Evolutionary conservation across 352 stramenopile genomes (phyloP).

Genomic region (Globisporangium perplexum): DNA sequence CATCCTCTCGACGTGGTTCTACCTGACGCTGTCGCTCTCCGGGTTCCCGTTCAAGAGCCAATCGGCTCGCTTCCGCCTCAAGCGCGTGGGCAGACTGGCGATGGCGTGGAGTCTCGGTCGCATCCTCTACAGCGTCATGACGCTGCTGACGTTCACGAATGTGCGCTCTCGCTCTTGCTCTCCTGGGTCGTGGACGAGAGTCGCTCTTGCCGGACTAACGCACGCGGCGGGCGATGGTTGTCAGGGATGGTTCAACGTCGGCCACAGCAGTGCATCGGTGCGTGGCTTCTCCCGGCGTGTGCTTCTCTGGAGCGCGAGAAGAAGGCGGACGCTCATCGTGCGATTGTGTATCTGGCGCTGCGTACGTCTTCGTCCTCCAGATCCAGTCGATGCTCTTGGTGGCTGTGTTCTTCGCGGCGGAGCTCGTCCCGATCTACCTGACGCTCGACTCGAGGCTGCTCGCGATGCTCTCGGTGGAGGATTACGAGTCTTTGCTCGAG

Average conservation of each 20-base stretch:
- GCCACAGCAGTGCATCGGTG: constrained; percentile 64
- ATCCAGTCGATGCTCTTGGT: constrained; percentile 81
- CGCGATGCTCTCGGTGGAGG: constrained; percentile 75
- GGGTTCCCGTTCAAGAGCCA: constrained; percentile 83
- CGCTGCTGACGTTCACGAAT: constrained; percentile 82
- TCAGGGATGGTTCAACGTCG: constrained; percentile 82
- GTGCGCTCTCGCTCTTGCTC: constrained; percentile 17
- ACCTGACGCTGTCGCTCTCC: constrained; percentile 84
- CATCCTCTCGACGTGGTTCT: constrained; percentile 87
- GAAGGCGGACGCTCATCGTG: not conserved
- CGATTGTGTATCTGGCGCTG: not conserved
- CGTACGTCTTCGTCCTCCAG: constrained; percentile 15
- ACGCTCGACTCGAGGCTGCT: constrained; percentile 69
- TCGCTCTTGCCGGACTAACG: not conserved
- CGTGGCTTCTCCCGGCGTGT: not conserved
- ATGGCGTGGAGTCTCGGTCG: constrained; percentile 82
- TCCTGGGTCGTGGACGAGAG: not conserved
- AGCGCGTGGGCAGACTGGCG: constrained; percentile 51
- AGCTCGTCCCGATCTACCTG: constrained; percentile 77
- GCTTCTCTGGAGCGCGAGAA: not conserved
- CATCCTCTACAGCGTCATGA: constrained; percentile 87
- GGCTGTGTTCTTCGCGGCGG: constrained; percentile 68
- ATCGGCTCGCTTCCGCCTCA: constrained; percentile 47
- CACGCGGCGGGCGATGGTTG: constrained; percentile 1
- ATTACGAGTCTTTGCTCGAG: constrained; percentile 71